Evolutionary conservation across 1,284 basidiomycete genomes (phyloP).

Genomic region (Ceratobasidium sp.): DNA sequence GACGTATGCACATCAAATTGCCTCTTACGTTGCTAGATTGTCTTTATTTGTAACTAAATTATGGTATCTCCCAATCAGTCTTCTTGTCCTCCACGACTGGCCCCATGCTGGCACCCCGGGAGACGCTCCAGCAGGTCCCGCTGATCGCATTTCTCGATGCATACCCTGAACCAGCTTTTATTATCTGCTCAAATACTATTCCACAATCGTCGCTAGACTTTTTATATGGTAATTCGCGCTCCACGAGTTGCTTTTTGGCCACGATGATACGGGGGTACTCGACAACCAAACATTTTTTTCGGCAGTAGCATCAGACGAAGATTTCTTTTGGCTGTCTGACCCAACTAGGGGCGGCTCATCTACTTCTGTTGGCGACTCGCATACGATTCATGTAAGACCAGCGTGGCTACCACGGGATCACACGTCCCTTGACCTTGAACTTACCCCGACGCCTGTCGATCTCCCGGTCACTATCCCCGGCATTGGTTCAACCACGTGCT

Average conservation of each 20-base stretch:
- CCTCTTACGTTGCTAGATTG: too few species aligned
- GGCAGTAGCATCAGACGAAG: not conserved
- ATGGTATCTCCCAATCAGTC: too few species aligned
- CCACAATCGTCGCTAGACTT: not conserved
- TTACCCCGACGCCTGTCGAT: conserved; percentile 19
- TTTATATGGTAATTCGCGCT: conserved; percentile 24
- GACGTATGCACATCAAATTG: too few species aligned
- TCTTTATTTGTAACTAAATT: too few species aligned
- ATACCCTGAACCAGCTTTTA: conserved; percentile 26
- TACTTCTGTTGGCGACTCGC: not conserved
- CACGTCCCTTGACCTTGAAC: conserved; percentile 11
- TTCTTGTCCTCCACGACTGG: not conserved
- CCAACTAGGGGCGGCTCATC: not conserved
- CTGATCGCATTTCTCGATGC: conserved; percentile 14
- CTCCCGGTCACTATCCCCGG: conserved; percentile 15
- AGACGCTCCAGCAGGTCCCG: conserved; percentile 7
- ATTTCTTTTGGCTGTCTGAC: conserved; percentile 9
- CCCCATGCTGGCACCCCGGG: conserved; percentile 3
- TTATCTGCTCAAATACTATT: not conserved
- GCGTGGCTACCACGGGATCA: conserved; percentile 29
- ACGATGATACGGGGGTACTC: conserved; percentile 7
- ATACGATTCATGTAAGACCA: conserved; percentile 2
- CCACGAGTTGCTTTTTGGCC: conserved; percentile 10
- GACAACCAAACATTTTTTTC: not conserved
- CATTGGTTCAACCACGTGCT: conserved; percentile 4